Evolutionary conservation across 73 alveolate genomes (phyloP).

Genomic region (Tetrahymena elliotti): DNA sequence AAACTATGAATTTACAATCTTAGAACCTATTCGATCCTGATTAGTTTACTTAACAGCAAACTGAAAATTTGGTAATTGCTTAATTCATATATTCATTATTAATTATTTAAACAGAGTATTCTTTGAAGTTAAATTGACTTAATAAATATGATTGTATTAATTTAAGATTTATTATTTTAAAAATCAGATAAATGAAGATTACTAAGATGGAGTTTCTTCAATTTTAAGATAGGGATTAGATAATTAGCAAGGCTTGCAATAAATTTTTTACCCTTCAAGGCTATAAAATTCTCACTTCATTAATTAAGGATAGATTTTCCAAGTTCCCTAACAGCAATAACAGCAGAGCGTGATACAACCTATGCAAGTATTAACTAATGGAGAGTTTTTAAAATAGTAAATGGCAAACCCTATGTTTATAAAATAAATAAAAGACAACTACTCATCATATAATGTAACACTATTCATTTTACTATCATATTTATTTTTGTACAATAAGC

Average conservation of each 20-base stretch:
- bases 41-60: neutral
- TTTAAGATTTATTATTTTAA: neutral
- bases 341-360: neutral
- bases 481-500: too few relatives aligned
- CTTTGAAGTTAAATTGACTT: neutral
- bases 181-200: neutral
- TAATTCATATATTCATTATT: neutral
- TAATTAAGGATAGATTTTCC: neutral
- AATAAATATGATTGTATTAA: too few relatives aligned
- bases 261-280: neutral
- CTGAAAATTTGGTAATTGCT: neutral
- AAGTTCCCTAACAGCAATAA: neutral
- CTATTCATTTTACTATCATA: neutral
- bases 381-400: neutral
- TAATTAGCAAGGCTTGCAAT: neutral
- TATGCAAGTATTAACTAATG: neutral
- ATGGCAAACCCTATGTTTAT: neutral
- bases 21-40: neutral
- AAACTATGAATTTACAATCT: neutral
- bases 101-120: neutral
- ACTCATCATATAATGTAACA: neutral
- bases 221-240: neutral
- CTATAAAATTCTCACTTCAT: neutral
- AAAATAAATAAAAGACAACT: neutral
- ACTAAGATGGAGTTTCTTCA: neutral